Base-by-base conservation (phyloP, 306 rosid species). In the Inga laurina region DNA sequence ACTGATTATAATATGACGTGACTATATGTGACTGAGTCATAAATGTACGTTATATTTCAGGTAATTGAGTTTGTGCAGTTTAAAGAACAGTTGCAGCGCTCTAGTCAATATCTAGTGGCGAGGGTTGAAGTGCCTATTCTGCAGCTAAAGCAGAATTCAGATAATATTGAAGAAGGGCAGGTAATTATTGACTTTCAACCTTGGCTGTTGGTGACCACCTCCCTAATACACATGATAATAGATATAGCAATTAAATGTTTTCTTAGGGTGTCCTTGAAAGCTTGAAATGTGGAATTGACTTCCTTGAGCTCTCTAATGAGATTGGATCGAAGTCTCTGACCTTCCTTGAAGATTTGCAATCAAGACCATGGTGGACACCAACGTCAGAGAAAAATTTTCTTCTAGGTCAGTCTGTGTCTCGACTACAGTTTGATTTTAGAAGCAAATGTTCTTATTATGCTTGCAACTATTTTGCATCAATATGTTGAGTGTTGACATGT, bases 341-440 rank as follows among this genome's bases (percentile, higher is more conserved):
- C 77, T 97, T 92, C 83, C 94, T 92, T 85, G 98, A 97, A 88
- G 97, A 97, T 83, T 77, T 89, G 91, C 88, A 90, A 84, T 66
- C 94, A 64, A 92, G 99, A 39, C 99, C 98, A 24, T 97, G 99
- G 97, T 97, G 99, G 99, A 84, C 97, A 10, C 99, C 98, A 79
- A 90, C 91, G 35, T 71, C 91, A n/a, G 99, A 92, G 77, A 88
- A 89, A 84, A 97, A 94, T 85, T 92, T 92, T 87, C 99, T 92
- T 82, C 85, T 94, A 87, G 99, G 99, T 97, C 34, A 82, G 90
- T 85, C 48, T 79, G 88, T 85, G 72, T 76, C 43, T 48, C 83
- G 59, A 66, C 73, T 12, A 13, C 49, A 45, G 70, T 71, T 80
- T 51, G 48, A 45, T 54, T 61, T 39, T 59, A 79, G 59, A 73